Base-by-base conservation (phyloP, 257 asterid species). In the Solanum tacnaense region DNA sequence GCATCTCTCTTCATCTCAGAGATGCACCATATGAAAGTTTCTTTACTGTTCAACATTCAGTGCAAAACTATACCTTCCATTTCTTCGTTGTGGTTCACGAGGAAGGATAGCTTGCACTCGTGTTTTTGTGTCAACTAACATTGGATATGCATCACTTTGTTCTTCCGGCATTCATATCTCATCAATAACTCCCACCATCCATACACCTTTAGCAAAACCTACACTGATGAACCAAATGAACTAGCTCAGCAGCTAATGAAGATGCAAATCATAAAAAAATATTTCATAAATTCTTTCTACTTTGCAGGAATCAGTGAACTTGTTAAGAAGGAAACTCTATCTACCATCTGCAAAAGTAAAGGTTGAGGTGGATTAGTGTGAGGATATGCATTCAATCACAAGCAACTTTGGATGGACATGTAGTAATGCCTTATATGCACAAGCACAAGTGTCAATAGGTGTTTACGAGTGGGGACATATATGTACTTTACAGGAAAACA, bases 111-210 rank as follows among this genome's bases (percentile, higher is more conserved):
- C 88, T 87, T 74, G 92, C 74, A 87, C 92, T 84, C 99, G 96
- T 83, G 98, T 96, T 94, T 96, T 96, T 41, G 94, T 95, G 91
- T 96, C 99, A 73, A 94, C 97, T 86, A 96, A 86, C 35, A 88
- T 87, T 84, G 98, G 95, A 85, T 70, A 86, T 92, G 91, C 91
- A 62, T 91, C 92, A 86, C 90, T 72, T 81, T 91, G 94, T 20
- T 91, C 89, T 86, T 36, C 76, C 70, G 94, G 91, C 97, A 95
- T 93, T 52, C 96, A 92, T 87, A 96, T 87, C 92, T 96, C 98
- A 94, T 96, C 99, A 72, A 96, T 92, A 86, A 95, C 86, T 86
- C 99, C 99, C 74, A 93, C 96, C 94, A 95, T 93, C 98, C 98
- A 96, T 44, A 95, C 92, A 86, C 98, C 98, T 93, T 93, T 93